Evolutionary conservation across 371 early-diverging fungal genomes (phyloP).

Genomic region (Mucor circinelloides): DNA sequence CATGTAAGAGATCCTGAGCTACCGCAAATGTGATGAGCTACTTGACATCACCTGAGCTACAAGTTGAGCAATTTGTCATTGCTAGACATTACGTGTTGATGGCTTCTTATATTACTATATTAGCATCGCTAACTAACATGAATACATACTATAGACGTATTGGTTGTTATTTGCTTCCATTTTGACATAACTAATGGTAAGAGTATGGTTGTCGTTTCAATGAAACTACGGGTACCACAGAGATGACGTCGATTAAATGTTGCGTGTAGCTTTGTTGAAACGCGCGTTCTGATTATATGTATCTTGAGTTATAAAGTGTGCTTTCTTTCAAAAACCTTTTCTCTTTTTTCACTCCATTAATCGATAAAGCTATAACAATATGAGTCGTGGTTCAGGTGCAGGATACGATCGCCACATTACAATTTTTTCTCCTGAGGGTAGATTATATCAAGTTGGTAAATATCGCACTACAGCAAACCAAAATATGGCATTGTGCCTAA

Average conservation of each 20-base stretch:
- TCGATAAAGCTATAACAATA: slow-evolving; percentile 19
- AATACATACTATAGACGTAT: too few species aligned
- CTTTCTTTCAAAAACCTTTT: not conserved
- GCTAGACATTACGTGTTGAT: too few species aligned
- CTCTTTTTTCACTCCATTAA: not conserved
- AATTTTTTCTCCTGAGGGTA: slow-evolving; percentile 98
- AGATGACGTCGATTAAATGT: slow-evolving; percentile 4
- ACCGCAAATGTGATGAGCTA: too few species aligned
- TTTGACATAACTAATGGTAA: too few species aligned
- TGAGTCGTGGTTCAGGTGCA: slow-evolving; percentile 78
- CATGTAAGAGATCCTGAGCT: too few species aligned
- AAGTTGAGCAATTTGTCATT: too few species aligned
- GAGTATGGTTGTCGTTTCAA: too few species aligned
- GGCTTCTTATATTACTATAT: too few species aligned
- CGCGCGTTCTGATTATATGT: slow-evolving; percentile 4
- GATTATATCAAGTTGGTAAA: slow-evolving; percentile 98
- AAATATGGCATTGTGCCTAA: not conserved
- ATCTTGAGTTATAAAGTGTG: not conserved
- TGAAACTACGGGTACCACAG: not conserved
- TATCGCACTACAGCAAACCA: not conserved
- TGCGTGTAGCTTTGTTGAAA: not conserved
- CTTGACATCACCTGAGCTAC: too few species aligned
- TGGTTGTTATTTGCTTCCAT: too few species aligned
- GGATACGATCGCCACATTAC: slow-evolving; percentile 99
- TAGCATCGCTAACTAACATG: too few species aligned